Base-by-base conservation (phyloP, 2,329 filamentous ascomycete genomes). In the Botryotinia convoluta region DNA sequence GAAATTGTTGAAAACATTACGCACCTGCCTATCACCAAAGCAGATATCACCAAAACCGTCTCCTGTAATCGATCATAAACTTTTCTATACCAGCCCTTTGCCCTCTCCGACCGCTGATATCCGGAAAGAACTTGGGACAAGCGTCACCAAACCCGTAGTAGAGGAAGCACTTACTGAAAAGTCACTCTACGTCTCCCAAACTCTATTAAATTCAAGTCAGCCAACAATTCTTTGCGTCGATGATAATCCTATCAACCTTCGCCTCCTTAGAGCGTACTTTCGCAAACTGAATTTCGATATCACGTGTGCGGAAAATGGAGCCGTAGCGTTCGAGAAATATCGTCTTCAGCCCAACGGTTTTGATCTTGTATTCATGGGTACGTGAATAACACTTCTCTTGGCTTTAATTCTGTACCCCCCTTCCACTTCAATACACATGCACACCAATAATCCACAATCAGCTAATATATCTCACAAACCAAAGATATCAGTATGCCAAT, bases 401-500 rank as follows among this genome's bases (percentile, higher is more conserved):
- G 7, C 54, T 59, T 18, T 35, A 7, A 44, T n/a, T 60, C 37
- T 42, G 54, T 42, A 32, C 12, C 18, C n/a, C 42, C 2, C 37
- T n/a, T 9, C 35, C 57, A 18, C 79, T 84, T 16, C 78, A 84
- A 44, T 85, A 84, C 9, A 42, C 29, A 42, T 57, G 9, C 18
- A 37, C 32, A n/a, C 26, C 22, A 32, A 18, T 22, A 4, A 7
- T 57, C 4, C n/a, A 54, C 1, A 26, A n/a, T 16, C 0, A 26
- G 39, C 70, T 61, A 37, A 69, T 20, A 20, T 10, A 5, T 32
- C 16, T 57, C 26, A 3, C 76, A 18, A 77, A 68, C 29, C 10
- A 32, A 77, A 82, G 87, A 88, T 76, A 82, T 88, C 8, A 85
- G 84, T 69, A 89, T 89, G 87, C 87, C 87, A 0, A 81, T 88